These are phyloP conservation scores for Quercus aquifolioides DNA, from an alignment of 306 rosid genomes.

Conservation along the genomic window DNA sequence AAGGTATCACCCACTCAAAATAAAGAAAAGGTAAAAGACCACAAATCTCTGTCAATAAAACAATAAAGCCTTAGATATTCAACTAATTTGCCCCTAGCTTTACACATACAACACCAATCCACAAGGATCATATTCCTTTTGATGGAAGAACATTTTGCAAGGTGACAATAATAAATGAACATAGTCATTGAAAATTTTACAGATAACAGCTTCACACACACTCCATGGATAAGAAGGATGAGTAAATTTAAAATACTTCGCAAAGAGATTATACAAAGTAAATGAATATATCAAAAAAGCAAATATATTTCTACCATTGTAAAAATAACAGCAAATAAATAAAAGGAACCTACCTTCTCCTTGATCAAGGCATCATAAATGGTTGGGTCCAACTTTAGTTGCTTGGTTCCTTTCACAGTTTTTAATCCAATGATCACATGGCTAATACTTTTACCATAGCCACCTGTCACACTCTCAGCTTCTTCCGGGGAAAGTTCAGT, in stretches of 20 bases:
- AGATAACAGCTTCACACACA: not conserved
- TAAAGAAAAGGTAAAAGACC: too few species aligned
- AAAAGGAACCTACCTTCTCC: constrained; percentile 60
- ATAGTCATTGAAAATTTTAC: not conserved
- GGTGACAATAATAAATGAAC: not conserved
- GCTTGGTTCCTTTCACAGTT: constrained; percentile 97
- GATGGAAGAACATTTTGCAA: not conserved
- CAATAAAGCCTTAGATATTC: too few species aligned
- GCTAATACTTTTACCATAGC: constrained; percentile 98
- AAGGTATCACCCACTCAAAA: too few species aligned
- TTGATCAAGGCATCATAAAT: constrained; percentile 92
- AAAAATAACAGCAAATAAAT: not conserved
- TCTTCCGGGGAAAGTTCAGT: constrained; percentile 96
- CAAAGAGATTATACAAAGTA: not conserved
- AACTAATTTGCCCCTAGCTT: too few species aligned
- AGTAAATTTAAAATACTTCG: not conserved
- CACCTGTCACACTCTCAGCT: constrained; percentile 85
- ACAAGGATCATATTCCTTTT: too few species aligned
- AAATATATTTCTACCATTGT: too few species aligned
- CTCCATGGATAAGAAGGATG: not conserved
- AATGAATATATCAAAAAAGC: not conserved
- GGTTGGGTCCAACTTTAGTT: constrained; percentile 92
- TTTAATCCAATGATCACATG: constrained; percentile 92
- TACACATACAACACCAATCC: too few species aligned
- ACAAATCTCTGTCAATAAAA: too few species aligned